phyloP scores from a whole-genome alignment of 345 rosid species.

The Theobroma cacao region DNA sequence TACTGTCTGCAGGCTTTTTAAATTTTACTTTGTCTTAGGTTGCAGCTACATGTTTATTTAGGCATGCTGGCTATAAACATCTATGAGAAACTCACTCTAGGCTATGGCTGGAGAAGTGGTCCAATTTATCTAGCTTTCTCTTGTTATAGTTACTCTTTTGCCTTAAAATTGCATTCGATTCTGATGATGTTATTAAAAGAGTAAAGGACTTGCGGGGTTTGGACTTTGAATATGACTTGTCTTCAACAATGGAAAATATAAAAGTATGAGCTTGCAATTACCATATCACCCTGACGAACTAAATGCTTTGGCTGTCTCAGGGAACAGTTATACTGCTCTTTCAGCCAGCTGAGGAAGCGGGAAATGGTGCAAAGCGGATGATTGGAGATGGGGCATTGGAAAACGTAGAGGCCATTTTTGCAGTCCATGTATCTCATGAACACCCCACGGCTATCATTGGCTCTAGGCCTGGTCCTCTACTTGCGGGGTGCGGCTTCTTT shows the following conservation, averaged over 20 bases:
- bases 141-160: no score
- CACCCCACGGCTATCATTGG: constrained; percentile 75
- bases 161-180: neutral
- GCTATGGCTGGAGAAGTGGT: no score
- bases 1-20: no score
- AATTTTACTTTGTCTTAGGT: no score
- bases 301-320: constrained; percentile 27
- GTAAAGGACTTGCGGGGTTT: neutral
- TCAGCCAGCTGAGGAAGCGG: constrained; percentile 98
- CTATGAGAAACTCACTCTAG: no score
- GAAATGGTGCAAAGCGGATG: constrained; percentile 88
- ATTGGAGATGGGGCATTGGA: constrained; percentile 74
- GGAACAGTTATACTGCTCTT: constrained; percentile 84
- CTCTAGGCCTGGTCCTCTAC: constrained; percentile 81
- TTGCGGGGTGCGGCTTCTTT: constrained; percentile 92
- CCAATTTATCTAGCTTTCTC: no score
- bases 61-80: no score
- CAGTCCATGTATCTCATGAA: constrained; percentile 79
- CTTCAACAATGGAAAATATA: neutral
- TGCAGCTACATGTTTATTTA: no score
- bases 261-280: neutral
- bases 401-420: constrained; percentile 75
- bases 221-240: no score
- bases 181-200: neutral
- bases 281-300: neutral